phyloP scores from a whole-genome alignment of 768 basidiomycete genomes.

The Hygrophoropsis aurantiaca region DNA sequence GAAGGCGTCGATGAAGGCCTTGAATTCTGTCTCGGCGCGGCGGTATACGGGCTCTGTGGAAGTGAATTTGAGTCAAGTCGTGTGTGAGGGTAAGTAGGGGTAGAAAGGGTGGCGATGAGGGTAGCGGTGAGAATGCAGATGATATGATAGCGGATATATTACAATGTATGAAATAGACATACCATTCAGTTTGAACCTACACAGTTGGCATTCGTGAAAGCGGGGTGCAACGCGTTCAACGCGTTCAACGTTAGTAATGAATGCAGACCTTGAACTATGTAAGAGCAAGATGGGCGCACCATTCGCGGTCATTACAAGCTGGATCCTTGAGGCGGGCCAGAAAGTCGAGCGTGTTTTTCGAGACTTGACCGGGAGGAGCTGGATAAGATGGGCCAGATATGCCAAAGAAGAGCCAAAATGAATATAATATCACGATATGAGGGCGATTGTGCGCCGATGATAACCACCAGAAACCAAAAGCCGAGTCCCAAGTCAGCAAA shows the following conservation, averaged over 20 bases:
- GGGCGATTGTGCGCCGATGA: too few species aligned
- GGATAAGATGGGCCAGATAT: not conserved
- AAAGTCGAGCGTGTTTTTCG: slow-evolving; percentile 83
- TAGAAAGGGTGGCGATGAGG: not conserved
- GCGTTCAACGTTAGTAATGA: too few species aligned
- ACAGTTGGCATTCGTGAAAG: too few species aligned
- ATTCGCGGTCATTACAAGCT: slow-evolving; percentile 79
- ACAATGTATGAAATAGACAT: slow-evolving; percentile 1
- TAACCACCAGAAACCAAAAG: too few species aligned
- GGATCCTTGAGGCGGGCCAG: slow-evolving; percentile 68
- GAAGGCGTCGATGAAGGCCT: slow-evolving; percentile 74
- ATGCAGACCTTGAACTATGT: not conserved
- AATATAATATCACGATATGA: too few species aligned
- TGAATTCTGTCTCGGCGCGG: slow-evolving; percentile 87
- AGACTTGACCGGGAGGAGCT: slow-evolving; percentile 87
- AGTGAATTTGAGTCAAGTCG: too few species aligned
- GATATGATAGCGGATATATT: not conserved
- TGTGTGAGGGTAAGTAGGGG: too few species aligned
- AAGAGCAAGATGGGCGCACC: slow-evolving; percentile 42
- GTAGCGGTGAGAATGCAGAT: not conserved
- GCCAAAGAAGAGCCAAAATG: too few species aligned
- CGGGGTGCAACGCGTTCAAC: too few species aligned
- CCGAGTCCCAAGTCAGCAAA: not conserved
- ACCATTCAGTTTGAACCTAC: slow-evolving; percentile 85
- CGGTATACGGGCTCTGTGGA: slow-evolving; percentile 25